These are phyloP conservation scores for Pyronema domesticum DNA, from an alignment of 495 filamentous ascomycete species.

Conservation along the genomic window DNA sequence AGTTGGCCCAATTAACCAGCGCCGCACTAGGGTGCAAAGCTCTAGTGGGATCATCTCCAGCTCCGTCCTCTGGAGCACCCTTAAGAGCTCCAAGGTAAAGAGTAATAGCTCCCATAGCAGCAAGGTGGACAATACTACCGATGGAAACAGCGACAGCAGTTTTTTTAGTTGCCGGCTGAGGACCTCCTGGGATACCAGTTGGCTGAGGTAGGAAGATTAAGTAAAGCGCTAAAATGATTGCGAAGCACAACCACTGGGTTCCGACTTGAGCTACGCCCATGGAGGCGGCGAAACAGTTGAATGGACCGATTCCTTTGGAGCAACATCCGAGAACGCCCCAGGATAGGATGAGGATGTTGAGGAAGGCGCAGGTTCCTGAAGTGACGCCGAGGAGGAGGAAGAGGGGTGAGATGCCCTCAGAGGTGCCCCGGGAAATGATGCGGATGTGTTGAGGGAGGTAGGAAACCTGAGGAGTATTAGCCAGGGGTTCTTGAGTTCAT, in stretches of 20 bases:
- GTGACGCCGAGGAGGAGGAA: constrained; percentile 85
- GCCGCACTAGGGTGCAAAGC: constrained; percentile 40
- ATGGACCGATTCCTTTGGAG: constrained; percentile 45
- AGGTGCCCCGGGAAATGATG: constrained; percentile 69
- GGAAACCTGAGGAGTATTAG: constrained; percentile 29
- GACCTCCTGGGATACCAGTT: constrained; percentile 27
- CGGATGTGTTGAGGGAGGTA: constrained; percentile 90
- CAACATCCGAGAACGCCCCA: constrained; percentile 70
- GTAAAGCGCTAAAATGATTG: constrained; percentile 85
- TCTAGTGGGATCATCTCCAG: neutral
- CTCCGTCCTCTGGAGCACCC: neutral
- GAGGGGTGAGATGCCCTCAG: constrained; percentile 88
- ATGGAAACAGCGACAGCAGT: constrained; percentile 56
- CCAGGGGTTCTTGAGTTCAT: neutral
- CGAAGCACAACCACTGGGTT: constrained; percentile 80
- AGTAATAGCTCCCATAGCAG: constrained; percentile 40
- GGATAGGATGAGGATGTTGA: constrained; percentile 77
- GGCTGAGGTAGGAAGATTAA: constrained; percentile 63
- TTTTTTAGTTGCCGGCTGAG: constrained; percentile 35
- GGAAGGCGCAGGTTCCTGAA: constrained; percentile 68
- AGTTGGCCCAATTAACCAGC: constrained; percentile 60
- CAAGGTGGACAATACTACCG: constrained; percentile 51
- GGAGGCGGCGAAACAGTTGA: constrained; percentile 68
- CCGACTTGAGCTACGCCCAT: constrained; percentile 81
- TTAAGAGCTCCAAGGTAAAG: constrained; percentile 25